Base-by-base conservation (phyloP, 306 rosid genomes). In the Astragalus membranaceus region DNA sequence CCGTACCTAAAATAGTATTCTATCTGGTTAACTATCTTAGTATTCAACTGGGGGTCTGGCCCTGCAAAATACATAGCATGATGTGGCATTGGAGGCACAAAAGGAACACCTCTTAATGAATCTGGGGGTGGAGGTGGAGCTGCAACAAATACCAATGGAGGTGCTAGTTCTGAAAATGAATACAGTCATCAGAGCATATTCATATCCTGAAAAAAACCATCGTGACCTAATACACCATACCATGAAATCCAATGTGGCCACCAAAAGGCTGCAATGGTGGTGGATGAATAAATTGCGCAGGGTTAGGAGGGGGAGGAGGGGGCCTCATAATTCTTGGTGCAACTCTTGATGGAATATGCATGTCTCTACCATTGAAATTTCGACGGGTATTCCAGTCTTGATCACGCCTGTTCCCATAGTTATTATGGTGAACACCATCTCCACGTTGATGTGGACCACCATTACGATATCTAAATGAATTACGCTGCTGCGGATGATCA, bases 1-100 rank as follows among this genome's bases (percentile, higher is more conserved):
- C 35, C 69, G 30, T 80, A 91, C 99, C 99, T 94, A 85, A 90
- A 94, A 76, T 94, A 94, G 74, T 94, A 94, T 14, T 91, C 87
- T 67, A 94, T 86, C 82, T 94, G 99, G 55, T 55, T 81, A 53
- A 87, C 84, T 62, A 94, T 94, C 84, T 73, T 81, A 70, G 64
- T n/a, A 13, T 71, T 82, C 75, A 91, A 72, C 80, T 80, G 89
- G 77, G 76, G 85, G 77, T 88, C 96, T 29, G 87, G 72, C 48
- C 80, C 70, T 55, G 82, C 47, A 72, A 72, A 73, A 60, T 66
- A 75, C 70, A 82, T 6, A 29, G 88, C 68, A 65, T 46, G 85
- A 44, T 74, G 85, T 15, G 80, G 81, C 8, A 86, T 61, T 14
- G 88, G 86, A 54, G 88, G 69, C 35, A 76, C 83, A 75, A 74